Evolutionary conservation across 2,329 filamentous ascomycete genomes (phyloP).

Genomic region (Scolecobasidium constrictum): DNA sequence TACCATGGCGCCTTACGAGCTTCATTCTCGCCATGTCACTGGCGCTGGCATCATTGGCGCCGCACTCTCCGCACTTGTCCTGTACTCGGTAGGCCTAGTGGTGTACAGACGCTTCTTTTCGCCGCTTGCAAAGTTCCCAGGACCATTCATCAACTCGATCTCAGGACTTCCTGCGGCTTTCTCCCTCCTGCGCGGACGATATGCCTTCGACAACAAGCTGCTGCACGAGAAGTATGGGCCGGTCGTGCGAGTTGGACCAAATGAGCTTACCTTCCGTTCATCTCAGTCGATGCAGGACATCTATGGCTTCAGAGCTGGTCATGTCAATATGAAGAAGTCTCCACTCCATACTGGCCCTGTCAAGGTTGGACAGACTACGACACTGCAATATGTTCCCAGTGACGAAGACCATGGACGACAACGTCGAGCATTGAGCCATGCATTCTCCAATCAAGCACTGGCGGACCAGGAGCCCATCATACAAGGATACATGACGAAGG

Average conservation of each 20-base stretch:
- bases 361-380: not conserved
- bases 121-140: constrained; percentile 4
- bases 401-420: constrained; percentile 30
- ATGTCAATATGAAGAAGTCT: not conserved
- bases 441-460: constrained; percentile 31
- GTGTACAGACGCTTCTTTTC: not conserved
- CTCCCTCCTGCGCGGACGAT: constrained; percentile 1
- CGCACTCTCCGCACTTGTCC: not conserved
- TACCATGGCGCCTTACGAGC: too few species aligned
- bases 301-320: constrained; percentile 17
- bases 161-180: not conserved
- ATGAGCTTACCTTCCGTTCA: constrained; percentile 35
- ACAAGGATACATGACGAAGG: constrained; percentile 18
- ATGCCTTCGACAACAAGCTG: not conserved
- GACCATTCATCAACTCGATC: not conserved
- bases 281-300: constrained; percentile 33
- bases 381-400: constrained; percentile 5
- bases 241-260: constrained; percentile 36
- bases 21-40: too few species aligned
- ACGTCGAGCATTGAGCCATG: constrained; percentile 33
- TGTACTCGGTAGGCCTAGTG: not conserved
- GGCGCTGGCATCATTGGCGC: not conserved
- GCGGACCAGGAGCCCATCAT: constrained; percentile 21
- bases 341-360: not conserved
- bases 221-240: constrained; percentile 25